These are phyloP conservation scores for Trichophyton verrucosum DNA, from an alignment of 2,329 filamentous ascomycete species.

Conservation along the genomic window DNA sequence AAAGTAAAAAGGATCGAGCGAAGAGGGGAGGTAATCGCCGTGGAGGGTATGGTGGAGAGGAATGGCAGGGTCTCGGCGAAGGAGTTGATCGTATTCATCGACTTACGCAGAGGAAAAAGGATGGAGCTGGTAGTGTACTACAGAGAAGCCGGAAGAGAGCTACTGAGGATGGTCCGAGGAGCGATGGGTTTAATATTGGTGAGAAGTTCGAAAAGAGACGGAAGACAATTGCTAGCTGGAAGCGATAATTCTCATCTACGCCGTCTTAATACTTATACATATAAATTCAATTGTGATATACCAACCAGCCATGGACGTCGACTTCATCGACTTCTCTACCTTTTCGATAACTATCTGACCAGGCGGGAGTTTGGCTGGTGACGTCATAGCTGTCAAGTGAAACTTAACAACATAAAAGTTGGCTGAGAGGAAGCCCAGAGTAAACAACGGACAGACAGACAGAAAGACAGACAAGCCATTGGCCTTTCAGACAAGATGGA, in stretches of 20 bases:
- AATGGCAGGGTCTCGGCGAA: slow-evolving; percentile 76
- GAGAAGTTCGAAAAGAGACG: slow-evolving; percentile 41
- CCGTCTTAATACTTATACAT: neutral
- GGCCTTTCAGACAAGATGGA: slow-evolving; percentile 9
- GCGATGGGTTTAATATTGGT: slow-evolving; percentile 53
- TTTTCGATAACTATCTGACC: too few species aligned
- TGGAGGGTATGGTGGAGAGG: slow-evolving; percentile 74
- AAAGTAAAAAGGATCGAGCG: slow-evolving; percentile 73
- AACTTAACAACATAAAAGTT: neutral
- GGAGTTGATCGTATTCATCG: slow-evolving; percentile 77
- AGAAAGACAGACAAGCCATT: neutral
- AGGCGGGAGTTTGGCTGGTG: too few species aligned
- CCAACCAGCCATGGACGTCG: too few species aligned
- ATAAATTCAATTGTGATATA: too few species aligned
- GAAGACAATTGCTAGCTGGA: slow-evolving; percentile 34
- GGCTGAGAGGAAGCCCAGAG: neutral
- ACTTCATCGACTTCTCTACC: too few species aligned
- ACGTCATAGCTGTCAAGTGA: too few species aligned
- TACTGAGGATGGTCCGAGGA: slow-evolving; percentile 55
- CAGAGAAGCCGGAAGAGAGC: slow-evolving; percentile 80
- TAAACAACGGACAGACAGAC: neutral
- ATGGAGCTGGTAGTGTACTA: slow-evolving; percentile 41
- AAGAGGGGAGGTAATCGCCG: slow-evolving; percentile 43
- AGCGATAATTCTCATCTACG: slow-evolving; percentile 17
- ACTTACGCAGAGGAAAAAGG: slow-evolving; percentile 59